A percentile compares a stretch with the other conserved stretches of the same genome.
phyloP scores from a whole-genome alignment of 768 basidiomycete genomes.

The Chlorophyllum brunneum region DNA sequence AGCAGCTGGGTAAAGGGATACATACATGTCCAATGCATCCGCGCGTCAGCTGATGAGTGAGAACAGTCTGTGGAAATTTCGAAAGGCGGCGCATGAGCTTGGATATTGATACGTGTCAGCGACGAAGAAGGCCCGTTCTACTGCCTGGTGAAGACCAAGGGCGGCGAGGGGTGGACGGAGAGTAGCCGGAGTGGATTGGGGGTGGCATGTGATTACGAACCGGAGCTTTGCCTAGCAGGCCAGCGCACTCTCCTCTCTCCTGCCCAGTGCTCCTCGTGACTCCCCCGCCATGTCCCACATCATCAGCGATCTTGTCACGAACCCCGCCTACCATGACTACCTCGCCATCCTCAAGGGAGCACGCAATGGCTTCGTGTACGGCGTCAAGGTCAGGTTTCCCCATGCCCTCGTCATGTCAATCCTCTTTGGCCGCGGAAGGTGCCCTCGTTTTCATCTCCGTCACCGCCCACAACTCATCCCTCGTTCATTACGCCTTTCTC shows the following conservation, averaged over 20 bases:
- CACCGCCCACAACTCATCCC: constrained; percentile 6
- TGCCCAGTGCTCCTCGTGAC: constrained; percentile 5
- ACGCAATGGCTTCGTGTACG: constrained; percentile 86
- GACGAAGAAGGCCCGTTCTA: too few species aligned
- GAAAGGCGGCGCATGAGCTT: too few species aligned
- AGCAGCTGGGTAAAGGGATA: not conserved
- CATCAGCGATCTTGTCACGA: constrained; percentile 45
- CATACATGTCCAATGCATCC: not conserved
- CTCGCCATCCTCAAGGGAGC: constrained; percentile 94
- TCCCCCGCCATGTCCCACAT: constrained; percentile 14
- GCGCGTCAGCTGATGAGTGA: too few species aligned
- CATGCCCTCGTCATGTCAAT: constrained; percentile 97
- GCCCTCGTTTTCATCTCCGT: constrained; percentile 30
- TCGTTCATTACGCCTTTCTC: not conserved
- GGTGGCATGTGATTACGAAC: constrained; percentile 18
- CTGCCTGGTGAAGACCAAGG: too few species aligned
- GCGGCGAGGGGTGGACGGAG: too few species aligned
- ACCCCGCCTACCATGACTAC: constrained; percentile 85
- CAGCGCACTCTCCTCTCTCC: constrained; percentile 7
- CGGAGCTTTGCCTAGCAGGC: constrained; percentile 1
- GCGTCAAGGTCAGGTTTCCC: constrained; percentile 89
- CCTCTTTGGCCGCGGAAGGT: constrained; percentile 91
- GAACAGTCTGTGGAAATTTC: too few species aligned
- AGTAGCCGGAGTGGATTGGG: not conserved
- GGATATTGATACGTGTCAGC: too few species aligned